Base-by-base conservation (phyloP, 371 early-diverging fungal species). In the Coemansia sp. region DNA sequence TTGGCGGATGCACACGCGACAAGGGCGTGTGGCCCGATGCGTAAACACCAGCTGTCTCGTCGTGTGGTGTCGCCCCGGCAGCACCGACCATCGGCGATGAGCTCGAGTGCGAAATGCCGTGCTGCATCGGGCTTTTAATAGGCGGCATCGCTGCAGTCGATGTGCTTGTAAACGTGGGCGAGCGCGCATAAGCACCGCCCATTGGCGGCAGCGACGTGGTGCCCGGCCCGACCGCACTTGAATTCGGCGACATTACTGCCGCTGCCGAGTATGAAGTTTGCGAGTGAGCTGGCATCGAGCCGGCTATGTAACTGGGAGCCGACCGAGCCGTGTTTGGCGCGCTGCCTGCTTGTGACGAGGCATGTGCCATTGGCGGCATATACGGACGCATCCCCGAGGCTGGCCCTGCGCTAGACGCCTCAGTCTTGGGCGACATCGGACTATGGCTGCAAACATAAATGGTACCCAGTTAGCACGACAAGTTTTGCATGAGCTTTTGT, bases 381-480 rank as follows among this genome's bases (percentile, higher is more conserved):
- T 69, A 77, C 6, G 69, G 54, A 28, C 78, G 78, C 49, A 55
- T 28, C 32, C 32, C 32, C 9, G 32, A 32, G 28, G 66, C 60
- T 17, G 60, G 9, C 23, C 53, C 63, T 15, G 71, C 55, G 21
- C 62, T 52, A 19, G 74, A 29, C 12, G 49, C 52, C 13, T 77
- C 78, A 21, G 75, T 15, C 53, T 77, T 77, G 53, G 78, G 70
- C 29, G 78, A 78, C 70, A 78, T 67, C 40, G 78, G 67, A 39
- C 77, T 78, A 78, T 28, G n/a, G n/a, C n/a, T 44, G 44, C 28
- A 17, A 17, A 23, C 24, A n/a, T 2, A 32, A 66, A 17, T 26
- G 15, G 29, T 15, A n/a, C 6, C 24, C 53, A 29, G 54, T 54
- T 29, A 54, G 54, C n/a, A 54, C 24, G 13, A 29, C 6, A 54